Evolutionary conservation across 2,329 filamentous ascomycete genomes (phyloP).

Genomic region (Hirsutella minnesotensis): DNA sequence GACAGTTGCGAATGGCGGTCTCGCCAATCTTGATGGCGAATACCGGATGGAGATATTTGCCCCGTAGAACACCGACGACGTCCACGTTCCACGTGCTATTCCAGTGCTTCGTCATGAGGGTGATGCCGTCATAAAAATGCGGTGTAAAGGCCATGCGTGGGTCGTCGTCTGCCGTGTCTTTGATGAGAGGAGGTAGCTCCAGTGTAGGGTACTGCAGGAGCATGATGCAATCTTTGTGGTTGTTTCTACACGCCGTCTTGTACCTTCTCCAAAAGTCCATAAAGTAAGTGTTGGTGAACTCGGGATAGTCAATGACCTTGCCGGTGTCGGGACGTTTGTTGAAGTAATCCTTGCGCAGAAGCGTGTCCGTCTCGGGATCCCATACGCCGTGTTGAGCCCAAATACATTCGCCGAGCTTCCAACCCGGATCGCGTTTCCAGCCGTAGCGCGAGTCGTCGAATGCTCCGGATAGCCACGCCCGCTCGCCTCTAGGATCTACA

Average conservation of each 20-base stretch:
- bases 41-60: constrained; percentile 75
- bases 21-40: constrained; percentile 91
- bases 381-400: constrained; percentile 97
- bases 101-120: constrained; percentile 97
- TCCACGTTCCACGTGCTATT: constrained; percentile 96
- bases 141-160: constrained; percentile 83
- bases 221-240: constrained; percentile 74
- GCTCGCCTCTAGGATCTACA: constrained; percentile 77
- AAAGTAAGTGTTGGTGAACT: constrained; percentile 86
- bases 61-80: constrained; percentile 81
- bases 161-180: constrained; percentile 81
- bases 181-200: constrained; percentile 80
- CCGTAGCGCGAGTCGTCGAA: constrained; percentile 83
- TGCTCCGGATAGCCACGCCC: constrained; percentile 70
- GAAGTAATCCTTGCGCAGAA: constrained; percentile 84
- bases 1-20: constrained; percentile 85
- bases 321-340: constrained; percentile 64
- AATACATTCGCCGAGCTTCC: constrained; percentile 88
- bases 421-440: constrained; percentile 76
- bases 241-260: constrained; percentile 57
- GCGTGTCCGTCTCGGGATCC: constrained; percentile 66
- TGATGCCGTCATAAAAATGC: constrained; percentile 95
- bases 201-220: constrained; percentile 86
- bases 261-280: constrained; percentile 76
- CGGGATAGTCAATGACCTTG: constrained; percentile 63